Evolutionary conservation across 371 early-diverging fungal species (phyloP), one percentile per base, ranked within the genome.

Genomic region (Rhizomucor miehei): DNA sequence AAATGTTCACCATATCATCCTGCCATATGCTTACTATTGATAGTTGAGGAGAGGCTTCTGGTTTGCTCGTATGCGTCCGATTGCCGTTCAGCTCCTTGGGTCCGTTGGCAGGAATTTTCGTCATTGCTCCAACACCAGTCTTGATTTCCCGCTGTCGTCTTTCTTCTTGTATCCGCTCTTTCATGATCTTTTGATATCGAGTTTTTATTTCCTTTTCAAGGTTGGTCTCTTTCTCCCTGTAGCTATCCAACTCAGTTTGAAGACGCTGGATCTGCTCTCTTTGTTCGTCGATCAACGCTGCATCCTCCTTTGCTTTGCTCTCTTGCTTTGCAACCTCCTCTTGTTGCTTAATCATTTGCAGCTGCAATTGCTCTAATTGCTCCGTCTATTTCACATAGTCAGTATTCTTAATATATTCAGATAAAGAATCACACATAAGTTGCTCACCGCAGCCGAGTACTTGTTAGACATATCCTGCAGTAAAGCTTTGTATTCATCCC

Each of bases 111-210:
- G 49, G 47, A 5, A 5, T 29, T 8, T 29, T 29, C 29, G 8
- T 8, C 5, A 3, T 8, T 29, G 29, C 29, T 29, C 29, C 29
- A 29, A 8, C 8, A 8, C 29, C 29, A 29, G 29, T 29, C 40
- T 59, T 65, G 1, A 61, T 44, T 48, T 73, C 70, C 62, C 65
- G 67, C n/a, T 66, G 66, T 20, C 60, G 57, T 44, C 53, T 62
- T 40, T 73, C 76, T 44, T 73, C 79, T 41, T 62, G 62, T 5
- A 75, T 10, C 36, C 65, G 60, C 25, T 75, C 74, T 38, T 66
- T 69, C 60, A 75, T 60, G 20, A 75, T 38, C 23, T 70, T 73
- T 16, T 71, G 68, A 46, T 80, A 77, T 36, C 74, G 77, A n/a
- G 17, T 58, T 49, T 73, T 69, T 9, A 71, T 60, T 3, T 57